Conservation (phyloP, 495 filamentous ascomycete genomes). For the Penicillium salamii region DNA sequence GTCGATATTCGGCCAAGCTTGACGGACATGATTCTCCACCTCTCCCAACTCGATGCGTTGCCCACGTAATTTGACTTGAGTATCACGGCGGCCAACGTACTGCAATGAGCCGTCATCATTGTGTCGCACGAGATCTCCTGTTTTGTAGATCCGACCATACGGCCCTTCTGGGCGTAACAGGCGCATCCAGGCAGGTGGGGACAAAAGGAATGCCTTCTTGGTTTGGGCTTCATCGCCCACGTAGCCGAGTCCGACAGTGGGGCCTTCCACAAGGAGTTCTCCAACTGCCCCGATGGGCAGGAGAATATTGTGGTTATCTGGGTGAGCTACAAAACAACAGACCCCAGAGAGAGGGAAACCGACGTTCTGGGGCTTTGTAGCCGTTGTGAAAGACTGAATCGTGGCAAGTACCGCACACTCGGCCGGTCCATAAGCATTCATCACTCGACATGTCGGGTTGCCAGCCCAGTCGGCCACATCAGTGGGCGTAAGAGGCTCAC, state of each 20-base stretch:
- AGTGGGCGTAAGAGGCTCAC: constrained; percentile 38
- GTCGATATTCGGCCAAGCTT: neutral
- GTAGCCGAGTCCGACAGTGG: constrained; percentile 39
- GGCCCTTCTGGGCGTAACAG: neutral
- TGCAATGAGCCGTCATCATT: constrained; percentile 34
- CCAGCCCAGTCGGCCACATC: constrained; percentile 41
- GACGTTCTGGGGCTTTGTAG: neutral
- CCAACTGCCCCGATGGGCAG: constrained; percentile 36
- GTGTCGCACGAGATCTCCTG: constrained; percentile 49
- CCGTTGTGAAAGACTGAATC: neutral
- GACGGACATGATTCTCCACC: constrained; percentile 19
- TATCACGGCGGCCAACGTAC: constrained; percentile 32
- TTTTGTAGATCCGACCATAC: constrained; percentile 35
- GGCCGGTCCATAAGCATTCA: neutral
- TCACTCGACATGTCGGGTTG: constrained; percentile 37
- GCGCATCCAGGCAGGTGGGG: constrained; percentile 43
- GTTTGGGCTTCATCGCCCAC: constrained; percentile 34
- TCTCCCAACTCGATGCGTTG: constrained; percentile 36
- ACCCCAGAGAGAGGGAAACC: constrained; percentile 19
- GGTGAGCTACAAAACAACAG: constrained; percentile 40
- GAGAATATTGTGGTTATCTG: constrained; percentile 22
- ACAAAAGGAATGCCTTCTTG: constrained; percentile 37
- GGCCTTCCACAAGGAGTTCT: constrained; percentile 45
- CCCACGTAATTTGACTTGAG: constrained; percentile 33
- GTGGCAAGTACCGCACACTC: constrained; percentile 17